Conservation (phyloP, 1,139 yeast genomes). For the Tardiomyces depauwii region DNA sequence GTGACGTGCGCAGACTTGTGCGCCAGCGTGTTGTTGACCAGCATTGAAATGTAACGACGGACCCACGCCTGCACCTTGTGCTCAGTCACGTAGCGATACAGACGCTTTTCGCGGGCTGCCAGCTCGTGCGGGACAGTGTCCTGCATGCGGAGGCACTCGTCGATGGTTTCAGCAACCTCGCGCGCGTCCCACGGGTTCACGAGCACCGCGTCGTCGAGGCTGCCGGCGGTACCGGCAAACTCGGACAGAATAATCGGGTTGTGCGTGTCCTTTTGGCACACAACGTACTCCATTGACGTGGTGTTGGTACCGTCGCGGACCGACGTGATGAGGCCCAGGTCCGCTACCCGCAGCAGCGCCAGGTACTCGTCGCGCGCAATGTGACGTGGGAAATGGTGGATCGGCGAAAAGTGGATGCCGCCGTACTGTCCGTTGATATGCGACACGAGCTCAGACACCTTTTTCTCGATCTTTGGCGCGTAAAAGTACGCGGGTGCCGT, state of each 20-base stretch:
- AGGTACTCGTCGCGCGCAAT: slow-evolving; percentile 81
- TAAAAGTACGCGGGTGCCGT: slow-evolving; percentile 65
- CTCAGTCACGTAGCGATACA: slow-evolving; percentile 54
- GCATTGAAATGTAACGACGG: slow-evolving; percentile 42
- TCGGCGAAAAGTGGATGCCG: slow-evolving; percentile 55
- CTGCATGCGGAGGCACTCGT: slow-evolving; percentile 47
- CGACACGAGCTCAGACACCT: slow-evolving; percentile 42
- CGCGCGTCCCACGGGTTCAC: slow-evolving; percentile 97
- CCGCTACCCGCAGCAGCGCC: slow-evolving; percentile 82
- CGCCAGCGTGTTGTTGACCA: slow-evolving; percentile 39
- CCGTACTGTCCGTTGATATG: slow-evolving; percentile 81
- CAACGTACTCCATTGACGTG: slow-evolving; percentile 82
- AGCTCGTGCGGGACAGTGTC: slow-evolving; percentile 12
- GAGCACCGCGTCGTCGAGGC: slow-evolving; percentile 64
- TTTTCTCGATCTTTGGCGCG: slow-evolving; percentile 54
- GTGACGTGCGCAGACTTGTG: slow-evolving; percentile 47
- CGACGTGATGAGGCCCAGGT: slow-evolving; percentile 77
- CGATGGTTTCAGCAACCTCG: slow-evolving; percentile 78
- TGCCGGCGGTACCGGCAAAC: slow-evolving; percentile 85
- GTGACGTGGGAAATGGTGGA: slow-evolving; percentile 85
- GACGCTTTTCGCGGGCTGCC: slow-evolving; percentile 32
- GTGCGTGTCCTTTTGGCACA: slow-evolving; percentile 64
- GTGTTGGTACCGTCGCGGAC: slow-evolving; percentile 97
- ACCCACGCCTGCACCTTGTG: slow-evolving; percentile 83
- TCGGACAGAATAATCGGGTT: slow-evolving; percentile 82